Conservation (phyloP, 768 basidiomycete genomes). For the Leccinellum albellum region DNA sequence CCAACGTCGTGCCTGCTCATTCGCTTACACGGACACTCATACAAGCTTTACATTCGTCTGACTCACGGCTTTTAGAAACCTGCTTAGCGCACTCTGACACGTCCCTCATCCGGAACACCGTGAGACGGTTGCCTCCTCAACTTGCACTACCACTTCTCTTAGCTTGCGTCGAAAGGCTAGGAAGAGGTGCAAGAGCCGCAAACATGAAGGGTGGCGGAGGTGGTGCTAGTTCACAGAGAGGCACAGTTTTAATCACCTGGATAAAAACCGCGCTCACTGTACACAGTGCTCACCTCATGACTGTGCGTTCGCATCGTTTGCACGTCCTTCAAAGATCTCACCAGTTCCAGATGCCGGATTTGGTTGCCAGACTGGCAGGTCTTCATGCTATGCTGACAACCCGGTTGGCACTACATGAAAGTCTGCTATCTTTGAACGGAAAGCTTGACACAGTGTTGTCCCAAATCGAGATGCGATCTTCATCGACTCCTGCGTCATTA, state of each 20-base stretch:
- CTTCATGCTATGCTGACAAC: slow-evolving; percentile 79
- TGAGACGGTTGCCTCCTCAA: slow-evolving; percentile 80
- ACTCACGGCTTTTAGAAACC: slow-evolving; percentile 80
- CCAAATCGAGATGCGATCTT: slow-evolving; percentile 86
- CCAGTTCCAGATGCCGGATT: slow-evolving; percentile 74
- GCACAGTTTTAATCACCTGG: slow-evolving; percentile 68
- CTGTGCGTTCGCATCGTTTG: slow-evolving; percentile 50
- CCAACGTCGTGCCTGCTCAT: slow-evolving; percentile 62
- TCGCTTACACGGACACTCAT: slow-evolving; percentile 92
- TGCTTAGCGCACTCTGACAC: slow-evolving; percentile 82
- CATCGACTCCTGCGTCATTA: slow-evolving; percentile 59
- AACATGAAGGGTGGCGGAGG: slow-evolving; percentile 77
- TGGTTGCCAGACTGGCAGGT: slow-evolving; percentile 81
- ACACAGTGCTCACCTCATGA: slow-evolving; percentile 91
- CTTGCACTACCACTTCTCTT: slow-evolving; percentile 81
- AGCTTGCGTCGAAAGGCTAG: slow-evolving; percentile 86
- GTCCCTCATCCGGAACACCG: slow-evolving; percentile 80
- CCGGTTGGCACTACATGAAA: slow-evolving; percentile 79
- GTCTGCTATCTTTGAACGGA: slow-evolving; percentile 80
- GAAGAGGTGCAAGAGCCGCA: slow-evolving; percentile 64
- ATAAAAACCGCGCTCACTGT: slow-evolving; percentile 77
- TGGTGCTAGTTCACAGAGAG: slow-evolving; percentile 77
- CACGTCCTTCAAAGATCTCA: slow-evolving; percentile 9
- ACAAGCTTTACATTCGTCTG: slow-evolving; percentile 94
- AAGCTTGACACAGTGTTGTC: slow-evolving; percentile 91